Percentiles rank a stretch among this genome's conserved stretches.
phyloP scores from a whole-genome alignment of 2,329 filamentous ascomycete genomes.

The Aspergillus novofumigatus region DNA sequence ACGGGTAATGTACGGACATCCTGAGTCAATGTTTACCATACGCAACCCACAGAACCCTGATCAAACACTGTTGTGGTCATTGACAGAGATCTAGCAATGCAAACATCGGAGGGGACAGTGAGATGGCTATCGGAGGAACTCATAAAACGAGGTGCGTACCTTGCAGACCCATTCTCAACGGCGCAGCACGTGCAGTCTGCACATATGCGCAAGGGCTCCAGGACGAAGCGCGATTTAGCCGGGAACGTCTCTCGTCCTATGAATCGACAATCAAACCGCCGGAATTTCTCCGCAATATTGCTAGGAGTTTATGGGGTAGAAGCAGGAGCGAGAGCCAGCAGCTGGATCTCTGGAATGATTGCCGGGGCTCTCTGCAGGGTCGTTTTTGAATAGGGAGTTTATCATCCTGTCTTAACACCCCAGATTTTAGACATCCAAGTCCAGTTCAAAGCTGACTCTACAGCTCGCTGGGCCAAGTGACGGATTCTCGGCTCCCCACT shows the following conservation, averaged over 20 bases:
- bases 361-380: not conserved
- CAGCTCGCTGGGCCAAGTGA: not conserved
- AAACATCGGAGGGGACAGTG: not conserved
- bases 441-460: not conserved
- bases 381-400: not conserved
- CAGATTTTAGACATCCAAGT: not conserved
- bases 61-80: not conserved
- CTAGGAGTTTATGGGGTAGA: not conserved
- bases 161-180: constrained; percentile 5
- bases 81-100: not conserved
- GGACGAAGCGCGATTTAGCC: constrained; percentile 7
- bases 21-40: not conserved
- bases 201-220: not conserved
- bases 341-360: not conserved
- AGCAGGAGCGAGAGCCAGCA: not conserved
- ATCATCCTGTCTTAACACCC: no score
- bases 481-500: not conserved
- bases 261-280: not conserved
- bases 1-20: not conserved
- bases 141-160: not conserved
- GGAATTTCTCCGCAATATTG: not conserved
- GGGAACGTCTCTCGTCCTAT: not conserved
- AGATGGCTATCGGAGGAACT: not conserved
- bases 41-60: not conserved
- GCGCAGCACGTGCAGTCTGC: not conserved